Conservation (phyloP, 176 grass and related monocot species). For the Raddia guianensis region DNA sequence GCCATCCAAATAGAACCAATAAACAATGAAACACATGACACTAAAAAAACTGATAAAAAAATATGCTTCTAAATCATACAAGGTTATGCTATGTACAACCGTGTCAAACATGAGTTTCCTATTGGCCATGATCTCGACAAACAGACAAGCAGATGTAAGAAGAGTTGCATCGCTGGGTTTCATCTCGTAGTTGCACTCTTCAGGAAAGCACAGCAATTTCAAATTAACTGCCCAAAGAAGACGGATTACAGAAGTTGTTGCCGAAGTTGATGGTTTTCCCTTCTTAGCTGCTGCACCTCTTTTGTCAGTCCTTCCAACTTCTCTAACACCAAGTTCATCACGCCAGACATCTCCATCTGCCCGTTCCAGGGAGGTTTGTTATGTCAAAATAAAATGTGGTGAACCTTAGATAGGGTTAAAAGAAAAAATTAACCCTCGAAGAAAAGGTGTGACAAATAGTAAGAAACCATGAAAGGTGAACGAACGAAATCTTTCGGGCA, state of each 20-base stretch:
- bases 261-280: conserved; percentile 87
- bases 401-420: background rate
- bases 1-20: background rate
- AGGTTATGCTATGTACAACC: conserved; percentile 45
- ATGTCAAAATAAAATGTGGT: conserved; percentile 27
- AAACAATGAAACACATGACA: conserved; percentile 20
- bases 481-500: background rate
- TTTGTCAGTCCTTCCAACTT: conserved; percentile 84
- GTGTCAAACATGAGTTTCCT: conserved; percentile 36
- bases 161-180: background rate
- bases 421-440: background rate
- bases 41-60: conserved; percentile 4
- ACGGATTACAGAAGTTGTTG: conserved; percentile 59
- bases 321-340: conserved; percentile 71
- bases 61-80: conserved; percentile 34
- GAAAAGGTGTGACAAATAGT: background rate
- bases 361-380: background rate
- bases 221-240: background rate
- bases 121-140: conserved; percentile 17
- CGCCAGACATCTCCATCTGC: conserved; percentile 74
- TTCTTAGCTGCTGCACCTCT: conserved; percentile 83
- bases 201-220: conserved; percentile 14
- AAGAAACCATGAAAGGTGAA: background rate
- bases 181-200: background rate
- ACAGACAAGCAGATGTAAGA: conserved; percentile 28